Base-by-base conservation (phyloP, 805 yeast species). In the Naumovozyma castellii region DNA sequence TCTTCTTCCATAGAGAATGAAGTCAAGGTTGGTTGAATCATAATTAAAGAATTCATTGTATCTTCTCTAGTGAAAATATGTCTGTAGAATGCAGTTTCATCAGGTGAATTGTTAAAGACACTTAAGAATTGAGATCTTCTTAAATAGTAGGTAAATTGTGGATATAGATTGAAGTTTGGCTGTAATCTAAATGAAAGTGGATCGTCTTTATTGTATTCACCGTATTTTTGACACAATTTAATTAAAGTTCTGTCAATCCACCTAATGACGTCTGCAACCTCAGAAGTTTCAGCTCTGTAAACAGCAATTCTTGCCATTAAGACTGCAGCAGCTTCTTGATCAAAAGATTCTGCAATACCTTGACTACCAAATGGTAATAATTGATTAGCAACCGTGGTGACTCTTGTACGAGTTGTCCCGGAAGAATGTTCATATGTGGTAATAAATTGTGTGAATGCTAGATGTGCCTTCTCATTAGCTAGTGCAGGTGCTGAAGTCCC, bases 311-410 rank as follows among this genome's bases (percentile, higher is more conserved):
- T 73, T 1, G 97, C 82, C 80, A 90, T 81, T 43, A 88, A 67
- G 1, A 88, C 97, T 13, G 96, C 94, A 3, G 98, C 96, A 10
- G 97, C 95, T 64, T 92, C 97, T 69, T 92, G 97, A 65, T 92
- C 99, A 61, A 92, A 92, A n/a, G 92, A 71, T 20, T 68, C 67
- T 3, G 73, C 68, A 42, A 75, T 66, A 25, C 65, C 65, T 19
- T 81, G 75, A 41, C 71, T 72, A 31, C 80, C 80, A 34, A 75
- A 70, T 40, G 76, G 72, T 15, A 71, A 62, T 47, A 75, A 55
- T 45, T 66, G 65, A 36, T 77, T 69, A 13, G 71, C 69, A 20
- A 92, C 71, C 0, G 97, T 92, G 17, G 98, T 90, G 28, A 92
- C 97, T 52, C 97, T 76, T 43, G 85, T 68, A 55, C 97, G 75